These are phyloP conservation scores for Ceratobasidium sp. DNA, from an alignment of 1,284 basidiomycete species.

Conservation along the genomic window DNA sequence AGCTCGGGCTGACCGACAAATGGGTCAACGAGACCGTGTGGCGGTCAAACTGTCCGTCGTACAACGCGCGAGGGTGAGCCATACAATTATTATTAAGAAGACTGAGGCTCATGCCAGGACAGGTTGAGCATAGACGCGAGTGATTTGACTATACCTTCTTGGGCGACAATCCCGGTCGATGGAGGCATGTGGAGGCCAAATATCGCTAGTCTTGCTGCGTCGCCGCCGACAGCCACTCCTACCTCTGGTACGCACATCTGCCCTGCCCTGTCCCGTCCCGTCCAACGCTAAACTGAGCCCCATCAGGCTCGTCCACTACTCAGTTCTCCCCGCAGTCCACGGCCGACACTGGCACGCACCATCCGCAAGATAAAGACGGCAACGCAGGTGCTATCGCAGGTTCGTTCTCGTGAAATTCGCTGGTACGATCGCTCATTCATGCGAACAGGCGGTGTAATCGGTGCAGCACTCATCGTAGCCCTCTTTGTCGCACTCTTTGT, in stretches of 20 bases:
- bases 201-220: slow-evolving; percentile 32
- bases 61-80: slow-evolving; percentile 29
- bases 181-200: slow-evolving; percentile 39
- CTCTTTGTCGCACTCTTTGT: slow-evolving; percentile 27
- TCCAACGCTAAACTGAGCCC: not conserved
- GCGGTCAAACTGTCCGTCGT: slow-evolving; percentile 32
- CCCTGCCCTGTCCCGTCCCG: not conserved
- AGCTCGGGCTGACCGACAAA: slow-evolving; percentile 31
- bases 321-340: slow-evolving; percentile 29
- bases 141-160: slow-evolving; percentile 28
- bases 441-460: slow-evolving; percentile 24
- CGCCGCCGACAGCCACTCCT: slow-evolving; percentile 15
- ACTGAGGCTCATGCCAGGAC: not conserved
- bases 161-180: slow-evolving; percentile 33
- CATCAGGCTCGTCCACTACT: not conserved
- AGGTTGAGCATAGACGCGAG: slow-evolving; percentile 31
- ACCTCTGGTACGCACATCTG: slow-evolving; percentile 2
- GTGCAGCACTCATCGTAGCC: slow-evolving; percentile 31
- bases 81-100: no score
- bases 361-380: not conserved
- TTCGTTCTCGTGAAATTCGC: slow-evolving; percentile 4
- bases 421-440: not conserved
- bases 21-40: slow-evolving; percentile 40
- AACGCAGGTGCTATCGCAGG: slow-evolving; percentile 35
- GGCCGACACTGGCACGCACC: slow-evolving; percentile 3